Evolutionary conservation across 164 flowering plant species (phyloP).

Genomic region (Aristolochia fimbriata): DNA sequence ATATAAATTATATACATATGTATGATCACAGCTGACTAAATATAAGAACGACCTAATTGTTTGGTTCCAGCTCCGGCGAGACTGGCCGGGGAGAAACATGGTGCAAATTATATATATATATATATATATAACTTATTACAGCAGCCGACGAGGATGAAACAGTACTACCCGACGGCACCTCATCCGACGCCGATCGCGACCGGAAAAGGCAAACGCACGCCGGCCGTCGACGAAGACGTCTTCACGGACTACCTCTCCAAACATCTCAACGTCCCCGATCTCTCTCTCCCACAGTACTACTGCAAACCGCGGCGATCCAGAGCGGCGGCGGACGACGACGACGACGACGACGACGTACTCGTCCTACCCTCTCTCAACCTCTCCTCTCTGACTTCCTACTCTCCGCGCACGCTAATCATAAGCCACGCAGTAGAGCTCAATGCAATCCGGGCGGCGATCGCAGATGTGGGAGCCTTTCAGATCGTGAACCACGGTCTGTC

Average conservation of each 20-base stretch:
- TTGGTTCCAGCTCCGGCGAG: too few species aligned
- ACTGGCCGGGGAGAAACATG: too few species aligned
- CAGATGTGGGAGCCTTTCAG: slow-evolving; percentile 33
- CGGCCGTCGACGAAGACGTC: slow-evolving; percentile 34
- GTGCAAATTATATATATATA: too few species aligned
- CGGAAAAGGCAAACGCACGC: slow-evolving; percentile 42
- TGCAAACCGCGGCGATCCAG: too few species aligned
- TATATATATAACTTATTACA: too few species aligned
- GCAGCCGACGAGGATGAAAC: too few species aligned
- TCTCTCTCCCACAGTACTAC: slow-evolving; percentile 28
- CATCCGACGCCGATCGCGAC: slow-evolving; percentile 64
- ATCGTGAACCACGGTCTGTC: slow-evolving; percentile 32
- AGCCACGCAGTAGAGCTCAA: neutral
- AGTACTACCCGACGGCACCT: slow-evolving; percentile 18
- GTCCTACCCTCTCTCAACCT: slow-evolving; percentile 14
- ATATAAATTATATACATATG: too few species aligned
- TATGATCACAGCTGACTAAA: too few species aligned
- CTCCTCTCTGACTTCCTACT: slow-evolving; percentile 1
- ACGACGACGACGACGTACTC: slow-evolving; percentile 7
- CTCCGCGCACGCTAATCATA: slow-evolving; percentile 12
- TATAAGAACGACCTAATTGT: too few species aligned
- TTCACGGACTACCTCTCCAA: slow-evolving; percentile 33
- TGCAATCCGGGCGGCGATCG: slow-evolving; percentile 22
- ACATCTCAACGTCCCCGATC: slow-evolving; percentile 33
- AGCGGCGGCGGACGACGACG: too few species aligned